Percentiles rank a stretch among this genome's conserved stretches.
phyloP scores from a whole-genome alignment of 2,329 filamentous ascomycete species.

The Fusarium sp. region DNA sequence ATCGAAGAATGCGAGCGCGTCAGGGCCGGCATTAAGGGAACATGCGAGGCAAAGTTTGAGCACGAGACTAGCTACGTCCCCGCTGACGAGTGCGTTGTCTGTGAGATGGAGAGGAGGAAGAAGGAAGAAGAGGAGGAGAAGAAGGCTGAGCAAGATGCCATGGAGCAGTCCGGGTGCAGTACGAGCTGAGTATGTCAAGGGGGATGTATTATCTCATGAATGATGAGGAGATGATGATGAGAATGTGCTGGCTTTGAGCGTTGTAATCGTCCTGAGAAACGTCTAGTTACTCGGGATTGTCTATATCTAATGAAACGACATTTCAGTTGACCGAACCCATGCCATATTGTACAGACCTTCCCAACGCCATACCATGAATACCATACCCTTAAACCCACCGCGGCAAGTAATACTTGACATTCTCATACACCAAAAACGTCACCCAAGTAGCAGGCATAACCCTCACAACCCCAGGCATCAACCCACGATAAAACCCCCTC shows the following conservation, averaged over 20 bases:
- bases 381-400: conserved; percentile 45
- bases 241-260: not conserved
- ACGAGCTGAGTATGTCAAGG: not conserved
- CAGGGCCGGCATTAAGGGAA: not conserved
- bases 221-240: not conserved
- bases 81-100: conserved; percentile 22
- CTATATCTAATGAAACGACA: conserved; percentile 8
- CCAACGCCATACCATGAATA: conserved; percentile 5
- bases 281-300: not conserved
- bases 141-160: not conserved
- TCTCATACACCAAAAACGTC: conserved; percentile 97
- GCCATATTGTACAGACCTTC: not conserved
- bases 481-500: conserved; percentile 87
- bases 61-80: conserved; percentile 20
- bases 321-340: not conserved
- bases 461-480: conserved; percentile 86
- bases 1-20: conserved; percentile 4
- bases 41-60: conserved; percentile 8
- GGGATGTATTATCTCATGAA: too few species aligned
- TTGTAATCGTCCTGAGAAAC: not conserved
- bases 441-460: conserved; percentile 96
- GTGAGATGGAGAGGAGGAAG: conserved; percentile 18
- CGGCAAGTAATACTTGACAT: conserved; percentile 77
- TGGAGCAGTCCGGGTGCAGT: not conserved
- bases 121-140: conserved; percentile 3